Evolutionary conservation across 2,329 filamentous ascomycete genomes (phyloP).

Genomic region (Hypocrella siamensis): DNA sequence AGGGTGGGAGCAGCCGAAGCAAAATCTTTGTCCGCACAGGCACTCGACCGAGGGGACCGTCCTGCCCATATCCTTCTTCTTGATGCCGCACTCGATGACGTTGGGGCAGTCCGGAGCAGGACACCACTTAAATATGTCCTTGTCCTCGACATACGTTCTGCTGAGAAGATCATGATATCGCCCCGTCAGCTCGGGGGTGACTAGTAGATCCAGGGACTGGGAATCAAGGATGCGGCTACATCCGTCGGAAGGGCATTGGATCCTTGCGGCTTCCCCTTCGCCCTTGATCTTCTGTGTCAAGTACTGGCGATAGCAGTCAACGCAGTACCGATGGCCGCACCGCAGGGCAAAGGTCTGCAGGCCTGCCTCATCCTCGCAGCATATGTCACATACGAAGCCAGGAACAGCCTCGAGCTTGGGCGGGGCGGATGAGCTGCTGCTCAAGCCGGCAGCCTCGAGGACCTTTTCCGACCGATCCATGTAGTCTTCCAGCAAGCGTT

Average conservation of each 20-base stretch:
- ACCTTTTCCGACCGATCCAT: slow-evolving; percentile 77
- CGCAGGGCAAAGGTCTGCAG: slow-evolving; percentile 84
- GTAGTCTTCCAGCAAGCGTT: slow-evolving; percentile 84
- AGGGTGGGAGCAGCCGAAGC: slow-evolving; percentile 78
- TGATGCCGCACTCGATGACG: slow-evolving; percentile 75
- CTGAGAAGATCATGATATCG: slow-evolving; percentile 78
- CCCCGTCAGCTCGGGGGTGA: slow-evolving; percentile 35
- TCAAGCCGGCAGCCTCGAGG: slow-evolving; percentile 71
- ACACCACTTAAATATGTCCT: slow-evolving; percentile 92
- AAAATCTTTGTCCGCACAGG: slow-evolving; percentile 73
- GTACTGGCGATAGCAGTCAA: slow-evolving; percentile 85
- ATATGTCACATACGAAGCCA: slow-evolving; percentile 87
- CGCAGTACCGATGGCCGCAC: slow-evolving; percentile 86
- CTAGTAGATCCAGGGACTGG: slow-evolving; percentile 67
- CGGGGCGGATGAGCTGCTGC: slow-evolving; percentile 41
- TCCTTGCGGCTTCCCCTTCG: slow-evolving; percentile 87
- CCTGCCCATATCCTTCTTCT: slow-evolving; percentile 69
- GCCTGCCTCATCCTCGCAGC: slow-evolving; percentile 71
- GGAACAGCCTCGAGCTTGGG: slow-evolving; percentile 56
- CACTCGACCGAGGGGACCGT: slow-evolving; percentile 87
- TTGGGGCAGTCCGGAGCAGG: slow-evolving; percentile 95
- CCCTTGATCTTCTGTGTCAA: slow-evolving; percentile 84
- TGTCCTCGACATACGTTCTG: slow-evolving; percentile 93
- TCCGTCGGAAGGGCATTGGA: slow-evolving; percentile 78
- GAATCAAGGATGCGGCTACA: slow-evolving; percentile 88